Percentiles rank a stretch among this genome's conserved stretches.
Evolutionary conservation across 2,329 filamentous ascomycete species (phyloP).

Genomic region (Diaporthe destruens): DNA sequence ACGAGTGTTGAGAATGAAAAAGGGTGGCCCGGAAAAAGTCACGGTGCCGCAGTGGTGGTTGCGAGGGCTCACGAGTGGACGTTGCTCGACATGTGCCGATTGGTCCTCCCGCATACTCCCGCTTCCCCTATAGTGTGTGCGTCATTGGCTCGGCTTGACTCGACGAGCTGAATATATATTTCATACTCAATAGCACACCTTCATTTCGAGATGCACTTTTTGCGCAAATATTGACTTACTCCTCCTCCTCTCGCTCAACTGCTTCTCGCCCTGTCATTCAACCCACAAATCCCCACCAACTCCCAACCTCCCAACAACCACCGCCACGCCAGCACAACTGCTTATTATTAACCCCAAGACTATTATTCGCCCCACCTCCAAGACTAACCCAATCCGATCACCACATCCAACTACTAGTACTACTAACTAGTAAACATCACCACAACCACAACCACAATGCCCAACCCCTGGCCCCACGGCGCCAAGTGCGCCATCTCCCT

Average conservation of each 20-base stretch:
- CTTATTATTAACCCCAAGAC: too few relatives aligned
- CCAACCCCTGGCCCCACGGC: constrained; percentile 45
- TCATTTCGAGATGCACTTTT: not conserved
- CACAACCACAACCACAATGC: not conserved
- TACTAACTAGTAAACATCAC: not conserved
- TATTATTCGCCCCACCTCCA: too few relatives aligned
- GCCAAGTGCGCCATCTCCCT: constrained; percentile 48
- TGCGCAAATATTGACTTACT: too few relatives aligned
- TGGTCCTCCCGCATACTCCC: not conserved
- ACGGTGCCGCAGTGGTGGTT: not conserved
- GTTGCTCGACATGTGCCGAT: constrained; percentile 16
- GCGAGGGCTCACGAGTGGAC: not conserved
- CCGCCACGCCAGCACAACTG: not conserved
- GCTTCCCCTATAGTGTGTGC: not conserved
- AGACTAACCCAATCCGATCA: not conserved
- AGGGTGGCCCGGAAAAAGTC: not conserved
- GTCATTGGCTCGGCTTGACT: not conserved
- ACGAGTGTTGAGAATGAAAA: not conserved
- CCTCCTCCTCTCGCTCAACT: too few relatives aligned
- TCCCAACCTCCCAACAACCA: not conserved
- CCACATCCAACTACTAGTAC: not conserved
- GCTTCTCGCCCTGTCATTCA: too few relatives aligned
- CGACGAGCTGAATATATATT: not conserved
- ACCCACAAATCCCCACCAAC: not conserved
- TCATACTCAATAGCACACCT: not conserved